Conservation (phyloP, 768 basidiomycete species). For the Ramaria sp. region DNA sequence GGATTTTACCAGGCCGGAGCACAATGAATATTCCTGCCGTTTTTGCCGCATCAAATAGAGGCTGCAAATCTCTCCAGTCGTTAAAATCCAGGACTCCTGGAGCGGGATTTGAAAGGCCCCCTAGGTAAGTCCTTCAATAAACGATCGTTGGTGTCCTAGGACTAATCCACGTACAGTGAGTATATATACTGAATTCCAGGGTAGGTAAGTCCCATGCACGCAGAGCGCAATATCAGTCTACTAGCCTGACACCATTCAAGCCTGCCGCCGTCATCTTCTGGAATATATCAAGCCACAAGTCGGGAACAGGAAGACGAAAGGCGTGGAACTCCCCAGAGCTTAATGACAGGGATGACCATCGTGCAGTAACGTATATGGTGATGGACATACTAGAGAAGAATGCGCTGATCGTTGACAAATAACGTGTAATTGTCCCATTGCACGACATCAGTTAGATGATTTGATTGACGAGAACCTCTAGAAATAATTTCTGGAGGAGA, state of each 20-base stretch:
- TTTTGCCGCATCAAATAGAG: constrained; percentile 64
- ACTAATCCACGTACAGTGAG: constrained; percentile 33
- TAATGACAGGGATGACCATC: background rate
- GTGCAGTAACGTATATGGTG: background rate
- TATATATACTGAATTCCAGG: constrained; percentile 53
- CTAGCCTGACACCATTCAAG: constrained; percentile 39
- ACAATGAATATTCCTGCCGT: constrained; percentile 70
- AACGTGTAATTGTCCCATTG: constrained; percentile 65
- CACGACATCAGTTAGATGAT: constrained; percentile 25
- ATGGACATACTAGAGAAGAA: constrained; percentile 58
- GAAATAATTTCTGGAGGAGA: background rate
- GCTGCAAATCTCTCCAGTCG: constrained; percentile 56
- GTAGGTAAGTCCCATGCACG: too few species aligned
- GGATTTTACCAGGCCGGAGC: constrained; percentile 51
- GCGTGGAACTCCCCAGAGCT: constrained; percentile 84
- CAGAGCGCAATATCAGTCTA: background rate
- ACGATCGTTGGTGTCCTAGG: background rate
- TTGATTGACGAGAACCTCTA: background rate
- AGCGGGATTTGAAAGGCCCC: constrained; percentile 69
- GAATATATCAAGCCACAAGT: constrained; percentile 72
- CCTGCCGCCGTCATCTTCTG: constrained; percentile 76
- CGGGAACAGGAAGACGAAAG: constrained; percentile 70
- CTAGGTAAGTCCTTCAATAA: constrained; percentile 5
- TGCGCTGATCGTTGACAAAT: constrained; percentile 53
- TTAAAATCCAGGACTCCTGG: constrained; percentile 64